Evolutionary conservation across 164 flowering plant genomes (phyloP), one percentile per base, ranked within the genome.

Genomic region (Sextonia rubra): DNA sequence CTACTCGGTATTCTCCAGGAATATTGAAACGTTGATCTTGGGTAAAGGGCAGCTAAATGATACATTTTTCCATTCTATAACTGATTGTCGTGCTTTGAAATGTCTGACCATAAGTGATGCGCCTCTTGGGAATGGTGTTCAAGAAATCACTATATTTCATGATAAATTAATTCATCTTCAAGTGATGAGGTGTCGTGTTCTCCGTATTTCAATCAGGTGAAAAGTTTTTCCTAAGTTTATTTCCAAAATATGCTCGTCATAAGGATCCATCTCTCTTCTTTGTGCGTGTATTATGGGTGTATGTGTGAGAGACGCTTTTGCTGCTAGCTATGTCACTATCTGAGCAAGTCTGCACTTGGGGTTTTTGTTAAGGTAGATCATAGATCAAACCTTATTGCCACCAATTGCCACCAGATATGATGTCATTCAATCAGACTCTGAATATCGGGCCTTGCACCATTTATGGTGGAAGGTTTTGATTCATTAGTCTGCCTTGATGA

Each of bases 171-270:
- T 76, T 24, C 83, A 87, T 73, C 92, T 95, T 75, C 87, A 89
- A 73, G 77, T 95, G 58, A 86, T 84, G 7, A 95, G 88, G 72
- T 95, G 99, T 68, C 96, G 97, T 62, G 90, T 87, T 24, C 81
- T 88, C 47, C 94, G 97, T 24, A 79, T 95, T 69, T 86, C 93
- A 73, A 80, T 95, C 78, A 88, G 94, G 99, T 95, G 71, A 75
- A 30, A 55, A 32, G 8, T 49, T 29, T 18, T 48, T 18, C n/a
- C 58, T 4, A 58, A 25, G 44, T 66, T 47, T 25, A 15, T 15
- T 25, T 68, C 25, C 25, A 14, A 27, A 29, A 15, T 26, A 25
- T 27, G 32, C 27, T 5, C 3, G 1, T 64, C 47, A 4, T 44
- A 8, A 44, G 48, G 17, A 15, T 12, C 44, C 47, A 7, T 9